These are phyloP conservation scores for Silene uniflora DNA, from an alignment of 148 eudicot species.

Conservation along the genomic window DNA sequence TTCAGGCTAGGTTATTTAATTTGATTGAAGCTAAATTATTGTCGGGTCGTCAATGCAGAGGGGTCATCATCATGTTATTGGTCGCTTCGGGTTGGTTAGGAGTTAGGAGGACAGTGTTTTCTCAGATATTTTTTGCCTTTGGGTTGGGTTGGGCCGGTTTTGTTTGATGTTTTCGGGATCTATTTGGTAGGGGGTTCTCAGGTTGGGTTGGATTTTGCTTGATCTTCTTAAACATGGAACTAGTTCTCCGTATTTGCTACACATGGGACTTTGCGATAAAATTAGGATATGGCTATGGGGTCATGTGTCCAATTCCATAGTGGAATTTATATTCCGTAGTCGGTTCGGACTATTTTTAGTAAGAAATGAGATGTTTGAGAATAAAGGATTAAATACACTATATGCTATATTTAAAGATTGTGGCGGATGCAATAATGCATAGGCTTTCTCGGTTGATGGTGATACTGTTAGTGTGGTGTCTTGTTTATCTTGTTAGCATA, in stretches of 20 bases:
- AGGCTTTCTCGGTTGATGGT: neutral
- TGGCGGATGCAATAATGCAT: neutral
- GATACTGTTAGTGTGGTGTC: neutral
- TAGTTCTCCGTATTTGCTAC: no score
- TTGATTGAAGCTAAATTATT: neutral
- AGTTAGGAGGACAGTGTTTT: neutral
- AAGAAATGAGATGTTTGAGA: no score
- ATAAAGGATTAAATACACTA: no score
- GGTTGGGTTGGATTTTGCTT: no score
- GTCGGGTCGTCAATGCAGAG: neutral
- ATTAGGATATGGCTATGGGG: no score
- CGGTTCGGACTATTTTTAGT: no score
- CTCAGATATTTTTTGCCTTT: no score
- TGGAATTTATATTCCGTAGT: no score
- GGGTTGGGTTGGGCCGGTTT: neutral
- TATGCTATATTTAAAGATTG: neutral
- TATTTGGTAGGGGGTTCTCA: no score
- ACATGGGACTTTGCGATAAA: no score
- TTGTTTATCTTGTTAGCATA: constrained; percentile 1
- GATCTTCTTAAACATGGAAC: no score
- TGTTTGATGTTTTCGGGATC: neutral
- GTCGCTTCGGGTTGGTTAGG: neutral
- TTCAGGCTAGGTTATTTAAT: neutral
- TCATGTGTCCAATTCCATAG: no score
- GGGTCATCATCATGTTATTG: neutral